Percentiles rank a stretch among this genome's conserved stretches.
phyloP scores from a whole-genome alignment of 805 yeast genomes.

The Pichia californica region DNA sequence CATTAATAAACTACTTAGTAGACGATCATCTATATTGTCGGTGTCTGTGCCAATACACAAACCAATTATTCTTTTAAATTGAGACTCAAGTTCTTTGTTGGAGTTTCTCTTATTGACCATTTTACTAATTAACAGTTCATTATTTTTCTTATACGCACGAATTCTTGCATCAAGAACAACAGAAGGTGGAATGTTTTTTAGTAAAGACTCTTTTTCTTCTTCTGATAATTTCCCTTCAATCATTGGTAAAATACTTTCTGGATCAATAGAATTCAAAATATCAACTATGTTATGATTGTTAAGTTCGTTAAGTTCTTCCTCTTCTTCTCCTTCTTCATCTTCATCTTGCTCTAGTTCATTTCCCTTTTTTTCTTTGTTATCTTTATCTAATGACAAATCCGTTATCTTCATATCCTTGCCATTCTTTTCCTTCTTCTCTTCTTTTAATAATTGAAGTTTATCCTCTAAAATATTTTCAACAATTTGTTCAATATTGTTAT shows the following conservation, averaged over 20 bases:
- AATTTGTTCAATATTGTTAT: conserved; percentile 40
- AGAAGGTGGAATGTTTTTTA: conserved; percentile 38
- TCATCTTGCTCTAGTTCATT: not conserved
- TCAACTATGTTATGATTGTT: conserved; percentile 1
- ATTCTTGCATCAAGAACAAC: conserved; percentile 67
- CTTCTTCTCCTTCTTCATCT: not conserved
- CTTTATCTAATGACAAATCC: no score
- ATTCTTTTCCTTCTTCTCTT: not conserved
- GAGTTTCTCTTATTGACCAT: conserved; percentile 47
- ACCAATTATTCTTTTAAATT: conserved; percentile 83
- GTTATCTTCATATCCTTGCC: no score
- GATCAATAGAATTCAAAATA: conserved; percentile 11
- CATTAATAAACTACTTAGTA: conserved; percentile 77
- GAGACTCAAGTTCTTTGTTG: conserved; percentile 55
- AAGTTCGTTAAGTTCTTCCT: not conserved
- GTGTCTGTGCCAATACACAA: conserved; percentile 86
- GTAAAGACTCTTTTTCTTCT: conserved; percentile 10
- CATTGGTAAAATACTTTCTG: conserved; percentile 11
- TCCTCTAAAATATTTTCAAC: conserved; percentile 3
- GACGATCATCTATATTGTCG: conserved; percentile 49
- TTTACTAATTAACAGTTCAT: conserved; percentile 45
- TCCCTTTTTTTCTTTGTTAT: not conserved
- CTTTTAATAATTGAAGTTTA: not conserved
- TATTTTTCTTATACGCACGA: conserved; percentile 71
- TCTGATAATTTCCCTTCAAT: not conserved